Percentiles rank a stretch among this genome's conserved stretches.
These are phyloP conservation scores for Capsicum rhomboideum DNA, from an alignment of 257 asterid species.

Conservation along the genomic window DNA sequence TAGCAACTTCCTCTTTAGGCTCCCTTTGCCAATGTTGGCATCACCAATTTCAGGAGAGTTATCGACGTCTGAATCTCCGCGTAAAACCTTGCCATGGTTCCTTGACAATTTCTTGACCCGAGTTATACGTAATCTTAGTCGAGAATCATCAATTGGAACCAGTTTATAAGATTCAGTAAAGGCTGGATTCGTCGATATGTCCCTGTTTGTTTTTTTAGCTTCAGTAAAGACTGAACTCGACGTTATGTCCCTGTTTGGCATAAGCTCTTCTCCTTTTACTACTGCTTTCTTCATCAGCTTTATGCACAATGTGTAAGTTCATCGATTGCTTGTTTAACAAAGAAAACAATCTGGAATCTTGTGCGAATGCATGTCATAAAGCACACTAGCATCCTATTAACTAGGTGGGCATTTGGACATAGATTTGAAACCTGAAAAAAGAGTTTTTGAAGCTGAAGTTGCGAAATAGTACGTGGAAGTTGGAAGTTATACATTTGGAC, in stretches of 20 bases:
- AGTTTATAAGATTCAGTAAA: background rate
- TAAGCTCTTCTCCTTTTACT: conserved; percentile 31
- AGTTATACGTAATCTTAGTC: background rate
- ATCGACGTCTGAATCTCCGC: background rate
- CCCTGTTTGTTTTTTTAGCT: conserved; percentile 12
- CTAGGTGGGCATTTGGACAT: too few species aligned
- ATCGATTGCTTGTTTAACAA: background rate
- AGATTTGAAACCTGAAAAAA: too few species aligned
- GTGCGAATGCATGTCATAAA: background rate
- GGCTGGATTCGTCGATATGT: background rate
- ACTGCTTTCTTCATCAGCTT: conserved; percentile 21
- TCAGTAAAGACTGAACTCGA: background rate
- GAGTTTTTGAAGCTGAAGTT: too few species aligned
- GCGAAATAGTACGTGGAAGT: too few species aligned
- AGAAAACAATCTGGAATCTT: background rate
- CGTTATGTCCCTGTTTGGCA: conserved; percentile 21
- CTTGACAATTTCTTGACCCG: conserved; percentile 8
- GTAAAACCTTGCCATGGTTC: conserved; percentile 8
- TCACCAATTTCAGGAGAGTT: background rate
- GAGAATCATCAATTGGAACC: background rate
- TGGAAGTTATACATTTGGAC: too few species aligned
- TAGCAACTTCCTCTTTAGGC: background rate
- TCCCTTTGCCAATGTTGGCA: background rate
- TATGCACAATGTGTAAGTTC: background rate
- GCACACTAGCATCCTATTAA: background rate